A percentile compares a stretch with the other conserved stretches of the same genome.
These are phyloP conservation scores for Grigorovia yakushimaensis DNA, from an alignment of 805 yeast genomes.

Conservation along the genomic window DNA sequence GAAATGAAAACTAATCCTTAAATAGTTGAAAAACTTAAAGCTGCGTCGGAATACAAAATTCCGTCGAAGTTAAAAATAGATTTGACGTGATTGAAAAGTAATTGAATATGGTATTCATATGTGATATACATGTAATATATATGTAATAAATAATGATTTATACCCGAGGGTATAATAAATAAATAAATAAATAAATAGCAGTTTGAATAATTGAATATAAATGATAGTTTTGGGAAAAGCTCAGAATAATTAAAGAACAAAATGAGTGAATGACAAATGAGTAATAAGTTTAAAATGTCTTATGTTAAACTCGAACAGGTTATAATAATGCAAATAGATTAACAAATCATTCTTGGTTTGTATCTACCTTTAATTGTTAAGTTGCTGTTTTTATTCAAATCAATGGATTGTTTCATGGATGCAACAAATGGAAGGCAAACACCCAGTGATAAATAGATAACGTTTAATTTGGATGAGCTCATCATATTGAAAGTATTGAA, in stretches of 20 bases:
- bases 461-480: not conserved
- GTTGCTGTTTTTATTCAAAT: not conserved
- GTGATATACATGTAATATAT: no score
- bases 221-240: not conserved
- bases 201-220: not conserved
- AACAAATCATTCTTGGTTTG: constrained; percentile 4
- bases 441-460: not conserved
- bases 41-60: no score
- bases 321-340: not conserved
- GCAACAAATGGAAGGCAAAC: constrained; percentile 5
- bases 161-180: not conserved
- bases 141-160: not conserved
- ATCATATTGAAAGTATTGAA: not conserved
- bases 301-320: no score
- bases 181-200: not conserved
- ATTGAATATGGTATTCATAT: no score
- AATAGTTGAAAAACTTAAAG: not conserved
- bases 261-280: not conserved
- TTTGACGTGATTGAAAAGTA: no score
- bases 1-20: not conserved
- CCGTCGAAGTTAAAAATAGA: no score
- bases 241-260: not conserved
- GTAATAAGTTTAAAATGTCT: not conserved
- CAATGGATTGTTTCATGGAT: constrained; percentile 2
- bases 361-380: not conserved